A percentile compares a stretch with the other conserved stretches of the same genome.
These are phyloP conservation scores for Heterobasidion occidentale DNA, from an alignment of 1,284 basidiomycete species.

Conservation along the genomic window DNA sequence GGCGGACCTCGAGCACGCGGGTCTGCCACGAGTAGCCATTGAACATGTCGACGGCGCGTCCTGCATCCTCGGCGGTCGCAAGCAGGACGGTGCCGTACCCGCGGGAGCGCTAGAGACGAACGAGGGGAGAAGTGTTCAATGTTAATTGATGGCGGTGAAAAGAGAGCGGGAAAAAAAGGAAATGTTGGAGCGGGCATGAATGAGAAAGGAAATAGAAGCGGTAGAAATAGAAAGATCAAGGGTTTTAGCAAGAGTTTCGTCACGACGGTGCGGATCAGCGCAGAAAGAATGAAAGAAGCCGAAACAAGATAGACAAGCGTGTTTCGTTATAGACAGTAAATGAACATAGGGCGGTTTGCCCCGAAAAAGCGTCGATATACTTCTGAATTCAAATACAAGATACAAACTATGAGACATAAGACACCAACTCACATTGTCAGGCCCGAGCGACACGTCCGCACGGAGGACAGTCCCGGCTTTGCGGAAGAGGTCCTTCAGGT, in stretches of 20 bases:
- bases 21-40: constrained; percentile 92
- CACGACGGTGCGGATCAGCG: too few relatives aligned
- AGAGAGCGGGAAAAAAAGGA: neutral
- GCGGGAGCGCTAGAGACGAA: constrained; percentile 43
- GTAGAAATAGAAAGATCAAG: too few relatives aligned
- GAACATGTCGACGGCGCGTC: constrained; percentile 79
- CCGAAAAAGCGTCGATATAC: neutral
- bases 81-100: constrained; percentile 89
- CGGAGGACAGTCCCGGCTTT: constrained; percentile 82
- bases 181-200: too few relatives aligned
- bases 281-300: too few relatives aligned
- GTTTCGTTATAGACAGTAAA: too few relatives aligned
- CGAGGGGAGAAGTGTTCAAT: neutral
- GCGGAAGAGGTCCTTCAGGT: constrained; percentile 89
- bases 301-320: too few relatives aligned
- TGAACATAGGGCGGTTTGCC: neutral
- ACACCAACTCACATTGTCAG: constrained; percentile 42
- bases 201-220: too few relatives aligned
- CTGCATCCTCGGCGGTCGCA: constrained; percentile 79
- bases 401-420: too few relatives aligned
- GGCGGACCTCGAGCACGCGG: constrained; percentile 81
- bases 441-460: constrained; percentile 84
- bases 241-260: too few relatives aligned
- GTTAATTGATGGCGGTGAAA: neutral
- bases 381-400: too few relatives aligned